Base-by-base conservation (phyloP, 129 eudicot genomes). In the Erigeron canadensis region DNA sequence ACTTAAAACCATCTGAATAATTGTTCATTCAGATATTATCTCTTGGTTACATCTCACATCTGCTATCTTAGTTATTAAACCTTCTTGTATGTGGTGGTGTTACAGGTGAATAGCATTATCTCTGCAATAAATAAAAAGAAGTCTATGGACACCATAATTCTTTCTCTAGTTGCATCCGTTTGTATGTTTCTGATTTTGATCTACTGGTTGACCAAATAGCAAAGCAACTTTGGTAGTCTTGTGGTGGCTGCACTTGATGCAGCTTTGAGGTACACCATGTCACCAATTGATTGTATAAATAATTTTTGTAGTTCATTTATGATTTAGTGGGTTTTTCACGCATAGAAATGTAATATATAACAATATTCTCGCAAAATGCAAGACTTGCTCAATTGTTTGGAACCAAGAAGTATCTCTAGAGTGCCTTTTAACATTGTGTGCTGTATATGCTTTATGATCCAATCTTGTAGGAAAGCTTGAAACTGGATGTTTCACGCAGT, bases 111-210 rank as follows among this genome's bases (percentile, higher is more conserved):
- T 75, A 84, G 87, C 71, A 87, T 89, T 60, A 90, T 94, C 38
- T 83, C 96, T 2, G 80, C 97, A 38, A 94, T 94, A 84, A 94
- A 94, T 86, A 94, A 85, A 89, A 95, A 88, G 81, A 95, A 88
- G 88, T 90, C 99, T 2, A 90, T 86, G 97, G 97, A 95, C 80
- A 86, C 97, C 37, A 86, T 90, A 77, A 86, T 95, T 67, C 97
- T 95, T 68, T 95, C 97, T 44, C 85, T 95, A 70, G 94, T 95
- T 63, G 99, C 97, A 21, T 84, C 97, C 2, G 88, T 88, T 40
- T 90, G 99, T 91, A 90, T 85, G 46, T 90, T 95, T 81, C 83
- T 90, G 42, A 95, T 90, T 70, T 56, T 94, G 80, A 79, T 95
- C 44, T 90, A 95, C 72, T 90, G 99, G 96, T 82, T 87, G 74